These are phyloP conservation scores for Huntiella moniliformis DNA, from an alignment of 2,329 filamentous ascomycete species.

Conservation along the genomic window DNA sequence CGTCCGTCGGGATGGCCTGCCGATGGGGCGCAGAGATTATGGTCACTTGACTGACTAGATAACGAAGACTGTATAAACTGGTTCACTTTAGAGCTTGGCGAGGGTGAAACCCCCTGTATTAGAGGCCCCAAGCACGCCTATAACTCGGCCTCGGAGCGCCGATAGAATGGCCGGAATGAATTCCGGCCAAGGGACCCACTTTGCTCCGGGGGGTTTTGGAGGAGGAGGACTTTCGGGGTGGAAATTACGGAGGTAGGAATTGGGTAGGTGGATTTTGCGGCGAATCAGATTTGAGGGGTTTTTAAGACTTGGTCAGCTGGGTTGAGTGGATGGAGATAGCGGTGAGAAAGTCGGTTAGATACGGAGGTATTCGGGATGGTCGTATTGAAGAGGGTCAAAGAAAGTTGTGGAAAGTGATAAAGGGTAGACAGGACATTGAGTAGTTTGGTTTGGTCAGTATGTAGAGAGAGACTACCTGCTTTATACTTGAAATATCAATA, in stretches of 20 bases:
- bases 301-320: background rate
- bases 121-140: background rate
- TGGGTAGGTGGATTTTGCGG: background rate
- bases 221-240: background rate
- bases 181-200: conserved; percentile 10
- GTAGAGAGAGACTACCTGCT: too few relatives aligned
- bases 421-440: too few relatives aligned
- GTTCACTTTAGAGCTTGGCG: background rate
- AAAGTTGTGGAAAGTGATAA: too few relatives aligned
- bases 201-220: background rate
- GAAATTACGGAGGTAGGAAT: background rate
- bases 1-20: background rate
- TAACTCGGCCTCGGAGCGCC: background rate
- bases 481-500: too few relatives aligned
- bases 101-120: background rate
- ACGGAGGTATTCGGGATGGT: too few relatives aligned
- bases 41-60: background rate
- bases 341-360: too few relatives aligned
- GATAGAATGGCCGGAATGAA: conserved; percentile 1
- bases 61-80: background rate
- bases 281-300: background rate
- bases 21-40: background rate
- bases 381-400: too few relatives aligned
- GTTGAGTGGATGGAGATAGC: background rate
- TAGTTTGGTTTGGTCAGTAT: too few relatives aligned